Evolutionary conservation across 306 rosid genomes (phyloP), one percentile per base, ranked within the genome.

Genomic region (Calophaca sinica): DNA sequence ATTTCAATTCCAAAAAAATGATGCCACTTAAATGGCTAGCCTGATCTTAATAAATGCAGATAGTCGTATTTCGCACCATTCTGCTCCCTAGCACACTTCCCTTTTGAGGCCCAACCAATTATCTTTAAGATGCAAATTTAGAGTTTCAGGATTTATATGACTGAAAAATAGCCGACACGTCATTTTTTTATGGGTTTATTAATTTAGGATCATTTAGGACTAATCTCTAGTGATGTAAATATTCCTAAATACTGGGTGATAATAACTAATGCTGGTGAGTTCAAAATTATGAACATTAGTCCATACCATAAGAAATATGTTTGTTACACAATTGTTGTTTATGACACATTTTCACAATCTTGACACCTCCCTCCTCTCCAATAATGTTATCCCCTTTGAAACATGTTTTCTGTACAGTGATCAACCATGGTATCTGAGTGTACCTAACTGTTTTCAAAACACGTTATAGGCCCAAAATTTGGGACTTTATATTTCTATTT

Each of bases 321-420:
- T 59, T 49, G 45, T 11, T 59, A 49, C 20, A 4, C 38, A 54
- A 29, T 44, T 49, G 32, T 66, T 54, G n/a, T 42, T 20, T 13
- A 75, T 7, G 28, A 29, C 38, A 26, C 38, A 36, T 28, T 67
- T 41, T 64, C 15, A 64, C 31, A 52, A 62, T 62, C 28, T 66
- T 45, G 41, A 6, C 57, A 67, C 38, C 51, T 14, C 46, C 14
- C 14, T 8, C 64, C 41, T 11, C 35, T 11, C n/a, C 9, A 32
- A 26, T 6, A 20, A 38, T 4, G 28, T 38, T 12, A 8, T 3
- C 41, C 39, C 48, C 65, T 71, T 51, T 28, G 54, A 55, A 12
- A 35, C 10, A 15, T 57, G 62, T 57, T 57, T 57, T 14, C 62
- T 9, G n/a, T 11, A 9, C 5, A 57, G 38, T 9, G 13, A 29